Conservation (phyloP, 2,329 filamentous ascomycete genomes). For the Colletotrichum tofieldiae region DNA sequence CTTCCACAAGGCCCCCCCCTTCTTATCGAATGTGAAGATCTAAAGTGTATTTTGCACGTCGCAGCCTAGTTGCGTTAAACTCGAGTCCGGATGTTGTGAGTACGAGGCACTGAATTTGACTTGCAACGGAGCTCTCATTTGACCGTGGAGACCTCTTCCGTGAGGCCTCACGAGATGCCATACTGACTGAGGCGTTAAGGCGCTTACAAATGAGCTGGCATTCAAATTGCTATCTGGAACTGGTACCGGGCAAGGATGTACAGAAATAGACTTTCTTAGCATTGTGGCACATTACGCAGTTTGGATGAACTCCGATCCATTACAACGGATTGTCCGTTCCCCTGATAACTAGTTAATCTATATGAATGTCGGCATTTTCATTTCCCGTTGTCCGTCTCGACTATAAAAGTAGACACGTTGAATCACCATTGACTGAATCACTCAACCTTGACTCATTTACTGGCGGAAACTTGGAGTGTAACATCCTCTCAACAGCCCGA, state of each 20-base stretch:
- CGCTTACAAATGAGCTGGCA: background rate
- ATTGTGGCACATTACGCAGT: conserved; percentile 23
- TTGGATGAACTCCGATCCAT: conserved; percentile 27
- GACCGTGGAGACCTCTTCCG: too few relatives aligned
- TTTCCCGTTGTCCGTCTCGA: conserved; percentile 13
- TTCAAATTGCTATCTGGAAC: background rate
- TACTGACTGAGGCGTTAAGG: background rate
- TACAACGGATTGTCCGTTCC: background rate
- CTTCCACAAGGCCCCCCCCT: conserved; percentile 12
- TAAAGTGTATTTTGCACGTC: background rate
- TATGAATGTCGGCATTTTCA: conserved; percentile 15
- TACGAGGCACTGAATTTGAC: background rate
- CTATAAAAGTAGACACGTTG: background rate
- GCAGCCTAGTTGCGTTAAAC: background rate
- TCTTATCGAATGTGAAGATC: background rate
- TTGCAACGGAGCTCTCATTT: too few relatives aligned
- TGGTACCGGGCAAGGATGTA: conserved; percentile 5
- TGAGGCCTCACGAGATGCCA: too few relatives aligned
- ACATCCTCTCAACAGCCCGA: background rate
- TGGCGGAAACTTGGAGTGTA: background rate
- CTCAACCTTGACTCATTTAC: too few relatives aligned
- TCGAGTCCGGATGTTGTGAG: background rate
- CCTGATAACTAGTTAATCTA: conserved; percentile 10
- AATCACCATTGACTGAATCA: fast-evolving
- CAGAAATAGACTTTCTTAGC: conserved; percentile 29